These are phyloP conservation scores for Scytalidium lignicola DNA, from an alignment of 2,329 filamentous ascomycete species.

Conservation along the genomic window DNA sequence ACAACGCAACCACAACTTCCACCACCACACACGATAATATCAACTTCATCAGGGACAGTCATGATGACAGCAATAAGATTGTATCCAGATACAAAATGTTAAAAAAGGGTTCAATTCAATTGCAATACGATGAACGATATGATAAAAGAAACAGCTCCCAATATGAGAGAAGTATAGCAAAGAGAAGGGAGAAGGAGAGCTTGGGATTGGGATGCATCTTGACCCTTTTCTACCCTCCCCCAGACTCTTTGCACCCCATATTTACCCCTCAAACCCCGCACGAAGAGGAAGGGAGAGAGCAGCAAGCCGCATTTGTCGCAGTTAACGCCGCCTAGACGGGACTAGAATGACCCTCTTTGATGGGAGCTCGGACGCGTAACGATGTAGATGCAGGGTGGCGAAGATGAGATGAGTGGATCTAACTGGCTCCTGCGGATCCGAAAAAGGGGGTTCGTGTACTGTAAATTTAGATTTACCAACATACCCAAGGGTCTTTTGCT, in stretches of 20 bases:
- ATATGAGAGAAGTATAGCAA: background rate
- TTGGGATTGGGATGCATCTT: too few species aligned
- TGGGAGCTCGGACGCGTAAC: background rate
- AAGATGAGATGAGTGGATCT: background rate
- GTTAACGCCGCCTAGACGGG: background rate
- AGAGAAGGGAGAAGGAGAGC: background rate
- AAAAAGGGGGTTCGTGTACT: background rate
- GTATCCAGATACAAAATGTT: background rate
- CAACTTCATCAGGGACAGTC: constrained; percentile 66
- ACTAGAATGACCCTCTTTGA: background rate
- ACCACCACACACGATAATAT: constrained; percentile 75
- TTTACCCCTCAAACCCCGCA: background rate
- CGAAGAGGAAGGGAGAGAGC: background rate
- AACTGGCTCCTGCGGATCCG: background rate
- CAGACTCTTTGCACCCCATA: background rate
- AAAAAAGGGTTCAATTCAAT: background rate
- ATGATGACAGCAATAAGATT: constrained; percentile 1
- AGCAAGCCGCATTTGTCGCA: background rate
- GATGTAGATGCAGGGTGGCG: background rate
- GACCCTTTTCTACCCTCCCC: background rate
- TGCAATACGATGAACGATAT: background rate
- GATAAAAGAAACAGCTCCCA: background rate
- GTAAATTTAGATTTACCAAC: background rate
- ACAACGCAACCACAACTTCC: constrained; percentile 62
- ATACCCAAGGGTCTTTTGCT: background rate